A percentile compares a stretch with the other conserved stretches of the same genome.
Evolutionary conservation across 106 monocot species (phyloP).

Genomic region (Acanthochlamys bracteata): DNA sequence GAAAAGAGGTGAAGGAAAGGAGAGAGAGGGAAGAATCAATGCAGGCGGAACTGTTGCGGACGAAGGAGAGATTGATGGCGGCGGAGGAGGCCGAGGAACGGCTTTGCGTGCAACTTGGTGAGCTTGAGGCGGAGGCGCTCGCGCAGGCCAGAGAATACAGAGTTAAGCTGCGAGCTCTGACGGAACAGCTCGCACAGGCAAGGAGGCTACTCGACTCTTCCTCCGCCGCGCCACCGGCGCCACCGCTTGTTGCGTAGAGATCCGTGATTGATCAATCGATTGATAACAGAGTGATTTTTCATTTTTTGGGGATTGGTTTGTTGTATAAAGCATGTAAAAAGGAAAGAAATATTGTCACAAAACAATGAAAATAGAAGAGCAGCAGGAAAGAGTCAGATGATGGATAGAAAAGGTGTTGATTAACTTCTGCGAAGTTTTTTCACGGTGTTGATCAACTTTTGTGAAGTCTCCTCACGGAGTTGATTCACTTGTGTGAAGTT

Average conservation of each 20-base stretch:
- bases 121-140: slow-evolving; percentile 28
- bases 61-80: slow-evolving; percentile 15
- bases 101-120: slow-evolving; percentile 31
- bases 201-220: not conserved
- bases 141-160: slow-evolving; percentile 17
- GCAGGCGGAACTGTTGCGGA: slow-evolving; percentile 18
- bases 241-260: not conserved
- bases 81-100: slow-evolving; percentile 35
- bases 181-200: slow-evolving; percentile 7
- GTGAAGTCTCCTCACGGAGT: too few species aligned
- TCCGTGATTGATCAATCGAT: too few species aligned
- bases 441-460: too few species aligned
- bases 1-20: slow-evolving; percentile 19
- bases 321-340: too few species aligned
- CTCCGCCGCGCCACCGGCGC: slow-evolving; percentile 1
- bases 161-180: slow-evolving; percentile 9
- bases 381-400: too few species aligned
- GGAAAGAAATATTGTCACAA: too few species aligned
- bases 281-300: too few species aligned
- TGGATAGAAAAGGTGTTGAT: too few species aligned
- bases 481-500: too few species aligned
- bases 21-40: slow-evolving; percentile 24
- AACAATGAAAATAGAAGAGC: too few species aligned
- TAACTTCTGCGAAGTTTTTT: too few species aligned
- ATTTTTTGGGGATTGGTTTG: too few species aligned